Conservation (phyloP, 306 rosid species). For the Carpinus viminea region DNA sequence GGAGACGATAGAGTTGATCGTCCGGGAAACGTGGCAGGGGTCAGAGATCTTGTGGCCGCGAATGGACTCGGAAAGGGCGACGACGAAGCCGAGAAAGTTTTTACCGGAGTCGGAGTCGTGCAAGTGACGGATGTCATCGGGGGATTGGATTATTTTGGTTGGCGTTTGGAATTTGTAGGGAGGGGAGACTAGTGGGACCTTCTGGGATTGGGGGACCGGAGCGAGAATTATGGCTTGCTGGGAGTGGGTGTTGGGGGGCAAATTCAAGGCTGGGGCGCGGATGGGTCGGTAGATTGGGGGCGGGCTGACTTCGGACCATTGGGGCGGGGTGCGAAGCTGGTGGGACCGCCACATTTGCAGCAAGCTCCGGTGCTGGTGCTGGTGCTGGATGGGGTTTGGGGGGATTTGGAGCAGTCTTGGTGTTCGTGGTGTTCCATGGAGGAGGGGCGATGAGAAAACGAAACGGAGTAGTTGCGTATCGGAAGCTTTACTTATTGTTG, state of each 20-base stretch:
- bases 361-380: constrained; percentile 43
- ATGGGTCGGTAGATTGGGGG: constrained; percentile 87
- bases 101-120: constrained; percentile 63
- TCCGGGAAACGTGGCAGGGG: constrained; percentile 54
- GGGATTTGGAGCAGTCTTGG: constrained; percentile 26
- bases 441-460: too few species aligned
- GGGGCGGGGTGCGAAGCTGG: constrained; percentile 51
- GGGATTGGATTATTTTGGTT: constrained; percentile 64
- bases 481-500: too few species aligned
- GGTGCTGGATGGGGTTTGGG: constrained; percentile 21
- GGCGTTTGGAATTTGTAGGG: constrained; percentile 65
- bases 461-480: too few species aligned
- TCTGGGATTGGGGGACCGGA: constrained; percentile 78
- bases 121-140: constrained; percentile 65
- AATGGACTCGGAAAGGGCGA: constrained; percentile 79
- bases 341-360: constrained; percentile 79
- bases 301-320: constrained; percentile 65
- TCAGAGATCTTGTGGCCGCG: constrained; percentile 67
- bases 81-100: constrained; percentile 81
- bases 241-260: constrained; percentile 61
- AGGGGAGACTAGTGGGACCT: constrained; percentile 49
- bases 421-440: constrained; percentile 33
- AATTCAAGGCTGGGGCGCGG: constrained; percentile 76
- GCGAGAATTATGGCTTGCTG: constrained; percentile 79
- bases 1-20: constrained; percentile 39